phyloP scores from a whole-genome alignment of 2,329 filamentous ascomycete species.

The Fusarium transvaalense region DNA sequence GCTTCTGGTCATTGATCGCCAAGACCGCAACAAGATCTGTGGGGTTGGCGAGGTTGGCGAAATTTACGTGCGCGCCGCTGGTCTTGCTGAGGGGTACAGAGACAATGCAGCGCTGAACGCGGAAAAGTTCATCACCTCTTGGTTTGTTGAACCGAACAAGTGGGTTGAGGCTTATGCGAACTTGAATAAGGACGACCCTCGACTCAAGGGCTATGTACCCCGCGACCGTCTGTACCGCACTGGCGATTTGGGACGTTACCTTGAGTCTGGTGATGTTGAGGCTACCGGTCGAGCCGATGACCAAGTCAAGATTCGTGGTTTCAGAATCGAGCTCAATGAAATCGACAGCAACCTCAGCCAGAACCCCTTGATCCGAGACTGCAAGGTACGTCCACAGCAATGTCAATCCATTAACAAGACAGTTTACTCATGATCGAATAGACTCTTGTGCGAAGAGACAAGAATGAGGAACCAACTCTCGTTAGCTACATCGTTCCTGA shows the following conservation, averaged over 20 bases:
- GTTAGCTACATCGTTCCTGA: constrained; percentile 89
- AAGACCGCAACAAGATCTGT: constrained; percentile 76
- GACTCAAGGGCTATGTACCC: constrained; percentile 72
- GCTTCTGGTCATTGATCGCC: constrained; percentile 82
- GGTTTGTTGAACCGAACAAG: constrained; percentile 81
- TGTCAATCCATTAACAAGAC: background rate
- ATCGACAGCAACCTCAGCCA: constrained; percentile 87
- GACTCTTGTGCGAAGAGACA: constrained; percentile 74
- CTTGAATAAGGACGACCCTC: constrained; percentile 72
- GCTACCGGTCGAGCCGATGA: constrained; percentile 85
- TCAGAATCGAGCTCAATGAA: constrained; percentile 91
- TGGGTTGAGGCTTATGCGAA: constrained; percentile 75
- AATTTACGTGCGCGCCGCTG: constrained; percentile 84
- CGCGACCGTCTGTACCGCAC: constrained; percentile 88
- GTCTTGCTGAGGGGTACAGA: constrained; percentile 85
- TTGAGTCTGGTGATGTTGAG: constrained; percentile 76
- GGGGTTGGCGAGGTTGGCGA: constrained; percentile 86
- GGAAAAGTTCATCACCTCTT: constrained; percentile 85
- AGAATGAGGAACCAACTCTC: constrained; percentile 77
- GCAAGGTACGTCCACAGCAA: constrained; percentile 59
- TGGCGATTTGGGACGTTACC: constrained; percentile 78
- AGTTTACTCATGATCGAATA: background rate
- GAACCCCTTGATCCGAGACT: constrained; percentile 82
- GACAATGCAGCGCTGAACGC: constrained; percentile 70
- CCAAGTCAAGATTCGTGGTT: constrained; percentile 96